These are phyloP conservation scores for Blastobotrys indianensis DNA, from an alignment of 1,139 yeast genomes.

Conservation along the genomic window DNA sequence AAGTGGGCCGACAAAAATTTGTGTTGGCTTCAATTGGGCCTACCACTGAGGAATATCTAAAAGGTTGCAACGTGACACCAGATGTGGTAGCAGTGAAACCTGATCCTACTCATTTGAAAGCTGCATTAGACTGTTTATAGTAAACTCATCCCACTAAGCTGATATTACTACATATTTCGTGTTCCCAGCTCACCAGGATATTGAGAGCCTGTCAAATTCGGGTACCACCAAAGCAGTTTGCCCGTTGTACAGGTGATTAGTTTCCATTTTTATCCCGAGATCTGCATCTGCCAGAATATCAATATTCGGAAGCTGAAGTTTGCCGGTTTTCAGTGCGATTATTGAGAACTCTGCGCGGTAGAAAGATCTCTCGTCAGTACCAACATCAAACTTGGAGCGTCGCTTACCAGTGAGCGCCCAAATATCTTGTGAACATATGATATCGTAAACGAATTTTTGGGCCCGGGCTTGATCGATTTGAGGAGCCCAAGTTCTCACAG, in stretches of 20 bases:
- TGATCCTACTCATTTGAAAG: conserved; percentile 53
- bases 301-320: conserved; percentile 59
- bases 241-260: conserved; percentile 59
- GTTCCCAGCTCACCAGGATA: conserved; percentile 54
- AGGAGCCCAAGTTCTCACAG: conserved; percentile 43
- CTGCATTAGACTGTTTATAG: too few relatives aligned
- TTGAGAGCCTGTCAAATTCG: conserved; percentile 55
- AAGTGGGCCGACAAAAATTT: conserved; percentile 24
- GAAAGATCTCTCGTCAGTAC: conserved; percentile 17
- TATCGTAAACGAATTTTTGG: conserved; percentile 35
- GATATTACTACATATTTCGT: too few relatives aligned
- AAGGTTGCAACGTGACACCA: conserved; percentile 48
- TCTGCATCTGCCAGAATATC: conserved; percentile 38
- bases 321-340: conserved; percentile 74
- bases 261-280: conserved; percentile 45
- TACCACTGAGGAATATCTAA: conserved; percentile 68
- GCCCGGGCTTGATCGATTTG: conserved; percentile 3
- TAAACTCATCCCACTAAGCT: too few relatives aligned
- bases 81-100: conserved; percentile 68
- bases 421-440: conserved; percentile 40
- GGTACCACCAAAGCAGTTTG: conserved; percentile 72
- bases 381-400: conserved; percentile 37
- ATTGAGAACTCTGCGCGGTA: conserved; percentile 42
- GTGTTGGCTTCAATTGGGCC: conserved; percentile 88
- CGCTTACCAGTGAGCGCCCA: conserved; percentile 72